Base-by-base conservation (phyloP, 371 early-diverging fungal genomes). In the Dinochytrium kinnereticum region DNA sequence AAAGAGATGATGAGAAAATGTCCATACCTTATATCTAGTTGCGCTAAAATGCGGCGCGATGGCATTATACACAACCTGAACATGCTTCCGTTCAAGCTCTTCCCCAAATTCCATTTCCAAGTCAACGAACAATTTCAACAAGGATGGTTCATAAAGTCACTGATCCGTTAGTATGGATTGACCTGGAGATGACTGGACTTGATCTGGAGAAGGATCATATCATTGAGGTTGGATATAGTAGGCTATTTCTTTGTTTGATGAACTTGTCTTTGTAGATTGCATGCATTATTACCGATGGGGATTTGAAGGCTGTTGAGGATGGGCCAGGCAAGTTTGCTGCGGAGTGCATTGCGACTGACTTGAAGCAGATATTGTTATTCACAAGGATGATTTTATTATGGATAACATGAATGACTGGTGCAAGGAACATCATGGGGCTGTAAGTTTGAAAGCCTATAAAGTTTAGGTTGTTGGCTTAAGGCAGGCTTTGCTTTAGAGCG, bases 41-140 rank as follows among this genome's bases (percentile, higher is more conserved):
- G 91, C 91, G 76, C 93, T 93, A 72, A 98, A 98, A 80, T 98
- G 98, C 26, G 82, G 75, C 0, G 98, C 98, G 64, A 98, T 98
- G 13, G 85, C 85, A 77, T 98, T 89, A 81, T 98, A 98, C 0
- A 98, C 98, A 26, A 2, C 34, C 30, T 72, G 64, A 34, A 53
- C 64, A 38, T 64, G 59, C 40, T 34, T 26, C 36, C 66, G 24
- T 28, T 65, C 64, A 19, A 59, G 66, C 7, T 44, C 68, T 34
- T 51, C 39, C 21, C 72, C 64, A 67, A 36, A 34, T 24, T 66
- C 28, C 38, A 61, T 38, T 28, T 71, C 51, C 69, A 24, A 21
- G 10, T 28, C 7, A 31, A 36, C 36, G 36, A 61, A 10, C 30
- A 61, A 13, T 61, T 61, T 26, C 24, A 21, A 31, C 34, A 2